Evolutionary conservation across 2,329 filamentous ascomycete species (phyloP).

Genomic region (Berkeleyomyces rouxiae): DNA sequence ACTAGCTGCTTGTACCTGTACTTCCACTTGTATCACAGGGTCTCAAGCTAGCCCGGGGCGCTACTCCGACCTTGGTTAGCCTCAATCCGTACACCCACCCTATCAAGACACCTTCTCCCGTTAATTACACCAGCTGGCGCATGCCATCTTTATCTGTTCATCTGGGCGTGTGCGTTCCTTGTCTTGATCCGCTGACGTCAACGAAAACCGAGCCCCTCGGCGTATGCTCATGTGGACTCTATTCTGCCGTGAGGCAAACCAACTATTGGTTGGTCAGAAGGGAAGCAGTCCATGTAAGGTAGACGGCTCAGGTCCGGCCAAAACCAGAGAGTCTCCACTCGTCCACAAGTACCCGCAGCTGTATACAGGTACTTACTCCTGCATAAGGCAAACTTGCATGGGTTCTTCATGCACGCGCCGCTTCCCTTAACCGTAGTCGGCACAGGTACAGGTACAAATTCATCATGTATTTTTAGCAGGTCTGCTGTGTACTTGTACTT

Average conservation of each 20-base stretch:
- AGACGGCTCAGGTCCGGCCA: not conserved
- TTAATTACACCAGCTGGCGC: not conserved
- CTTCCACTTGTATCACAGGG: not conserved
- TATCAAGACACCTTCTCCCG: not conserved
- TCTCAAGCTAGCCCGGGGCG: not conserved
- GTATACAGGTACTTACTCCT: not conserved
- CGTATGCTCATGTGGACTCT: not conserved
- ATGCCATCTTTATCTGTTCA: not conserved
- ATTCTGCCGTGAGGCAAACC: not conserved
- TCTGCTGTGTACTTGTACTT: not conserved
- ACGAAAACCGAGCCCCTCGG: not conserved
- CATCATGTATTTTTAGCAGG: too few species aligned
- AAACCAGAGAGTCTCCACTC: not conserved
- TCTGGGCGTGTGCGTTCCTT: not conserved
- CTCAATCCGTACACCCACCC: not conserved
- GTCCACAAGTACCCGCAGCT: not conserved
- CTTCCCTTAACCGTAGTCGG: not conserved
- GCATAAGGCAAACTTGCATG: constrained; percentile 1
- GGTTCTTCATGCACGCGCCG: constrained; percentile 1
- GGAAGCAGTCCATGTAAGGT: not conserved
- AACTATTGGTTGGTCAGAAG: not conserved
- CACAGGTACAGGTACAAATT: too few species aligned
- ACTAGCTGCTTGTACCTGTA: too few species aligned
- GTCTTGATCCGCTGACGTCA: not conserved
- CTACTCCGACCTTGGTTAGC: not conserved